Evolutionary conservation across 129 eudicot species (phyloP), one percentile per base, ranked within the genome.

Genomic region (Ambrosia trifida): DNA sequence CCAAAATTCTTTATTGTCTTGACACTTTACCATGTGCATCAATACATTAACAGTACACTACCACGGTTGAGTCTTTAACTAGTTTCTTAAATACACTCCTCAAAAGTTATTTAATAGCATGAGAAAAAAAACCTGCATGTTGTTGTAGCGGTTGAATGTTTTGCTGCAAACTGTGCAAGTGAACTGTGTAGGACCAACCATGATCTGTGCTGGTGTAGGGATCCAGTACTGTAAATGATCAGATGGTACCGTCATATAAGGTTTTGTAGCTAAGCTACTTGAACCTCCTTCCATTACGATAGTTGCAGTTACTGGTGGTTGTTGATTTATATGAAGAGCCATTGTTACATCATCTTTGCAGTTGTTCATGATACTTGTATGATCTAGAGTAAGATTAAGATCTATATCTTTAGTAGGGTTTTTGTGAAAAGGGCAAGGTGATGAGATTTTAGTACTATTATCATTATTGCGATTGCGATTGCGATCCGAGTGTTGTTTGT

Each of bases 181-280:
- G 66, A 86, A 91, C 38, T 91, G 97, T 33, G 97, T 88, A 9
- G 97, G 95, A 19, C 97, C 97, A 31, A 91, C 90, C 56, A 91
- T 83, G 81, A 91, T 88, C 66, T 91, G 97, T 30, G 86, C 92
- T 4, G 96, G 81, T 3, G 97, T 82, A 0, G 97, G 97, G 77
- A 91, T 88, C 97, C 97, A 91, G 38, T 86, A 91, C 49, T 82
- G 84, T 19, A 82, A 84, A 16, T 85, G 72, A 31, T 73, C 77
- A 11, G 18, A 45, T 11, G 63, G 36, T 11, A 57, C 63, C 36
- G 6, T 3, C 36, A 57, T 57, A 30, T 33, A 57, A 62, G 66
- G 56, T 71, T 75, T 82, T 72, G 75, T 77, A 73, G 76, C 10
- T n/a, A 64, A 69, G 63, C 33, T 56, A 13, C 63, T 56, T 3